Evolutionary conservation across 768 basidiomycete genomes (phyloP), one percentile per base, ranked within the genome.

Genomic region (Hortiboletus campestris): DNA sequence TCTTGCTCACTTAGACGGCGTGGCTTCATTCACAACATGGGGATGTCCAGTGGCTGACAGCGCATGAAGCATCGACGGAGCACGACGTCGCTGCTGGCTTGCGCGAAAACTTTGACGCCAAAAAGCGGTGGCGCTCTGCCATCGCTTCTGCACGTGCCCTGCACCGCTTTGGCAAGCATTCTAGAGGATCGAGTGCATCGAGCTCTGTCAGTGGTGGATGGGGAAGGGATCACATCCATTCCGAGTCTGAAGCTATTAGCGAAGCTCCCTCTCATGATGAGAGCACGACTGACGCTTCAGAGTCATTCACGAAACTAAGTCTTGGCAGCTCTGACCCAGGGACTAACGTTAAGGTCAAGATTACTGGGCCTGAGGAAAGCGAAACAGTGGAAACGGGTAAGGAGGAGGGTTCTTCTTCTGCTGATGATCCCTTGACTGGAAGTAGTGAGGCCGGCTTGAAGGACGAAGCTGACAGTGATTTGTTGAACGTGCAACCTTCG

Each of bases 41-140:
- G 35, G 12, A 36, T 42, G 49, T 34, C 44, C 63, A 89, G 83
- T 94, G 91, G 93, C 73, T 93, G 35, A 88, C 87, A 16, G 80
- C 76, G 0, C 82, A 88, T 65, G 72, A 77, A 17, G 76, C 86
- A 0, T 84, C 84, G 0, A 79, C 77, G 6, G 89, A 94, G 49
- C 81, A 88, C 68, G 93, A 98, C 63, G 79, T 97, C 40, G 77
- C 74, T 16, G 67, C 66, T 12, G 90, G 88, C 12, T 75, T 97
- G 46, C 88, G 89, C 32, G 86, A 91, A 32, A 84, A 94, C 75
- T 95, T 96, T 72, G 79, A 91, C 65, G 80, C 91, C 0, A 79
- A 79, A 41, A 85, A 84, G 2, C 79, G 79, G 38, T 94, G 92
- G 93, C 80, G 82, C 47, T 74, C 76, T 2, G 89, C 89, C 14